These are phyloP conservation scores for Ustilago trichophora DNA, from an alignment of 1,284 basidiomycete genomes.

Conservation along the genomic window DNA sequence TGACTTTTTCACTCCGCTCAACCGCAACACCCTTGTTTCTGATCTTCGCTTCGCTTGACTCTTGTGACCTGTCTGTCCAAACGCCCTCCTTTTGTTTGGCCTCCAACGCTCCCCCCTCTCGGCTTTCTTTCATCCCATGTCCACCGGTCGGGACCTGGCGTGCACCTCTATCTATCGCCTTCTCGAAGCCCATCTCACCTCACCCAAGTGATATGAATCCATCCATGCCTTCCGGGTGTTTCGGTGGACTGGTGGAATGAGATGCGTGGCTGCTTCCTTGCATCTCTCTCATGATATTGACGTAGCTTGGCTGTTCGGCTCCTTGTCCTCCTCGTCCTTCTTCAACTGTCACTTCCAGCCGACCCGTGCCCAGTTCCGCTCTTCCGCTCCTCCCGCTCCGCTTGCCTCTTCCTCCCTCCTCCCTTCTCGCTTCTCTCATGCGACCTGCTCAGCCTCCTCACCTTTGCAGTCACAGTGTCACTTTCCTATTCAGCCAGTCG, in stretches of 20 bases:
- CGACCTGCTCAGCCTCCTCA: not conserved
- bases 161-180: not conserved
- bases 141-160: not conserved
- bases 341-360: no score
- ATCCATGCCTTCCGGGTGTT: not conserved
- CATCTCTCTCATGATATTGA: not conserved
- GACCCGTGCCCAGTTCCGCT: not conserved
- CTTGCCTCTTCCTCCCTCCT: not conserved
- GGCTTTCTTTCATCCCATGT: not conserved
- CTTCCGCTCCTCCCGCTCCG: not conserved
- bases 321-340: no score
- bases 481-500: no score
- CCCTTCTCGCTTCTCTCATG: not conserved
- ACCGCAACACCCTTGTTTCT: constrained; percentile 4
- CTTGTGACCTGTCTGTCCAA: no score
- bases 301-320: not conserved
- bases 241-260: not conserved
- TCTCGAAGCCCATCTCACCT: constrained; percentile 1
- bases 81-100: no score
- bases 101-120: no score
- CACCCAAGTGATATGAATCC: constrained; percentile 1
- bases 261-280: not conserved
- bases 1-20: not conserved
- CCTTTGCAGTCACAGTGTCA: no score
- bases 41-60: constrained; percentile 5